A percentile compares a stretch with the other conserved stretches of the same genome.
phyloP scores from a whole-genome alignment of 805 yeast species.

The Wickerhamomyces sydowiorum region DNA sequence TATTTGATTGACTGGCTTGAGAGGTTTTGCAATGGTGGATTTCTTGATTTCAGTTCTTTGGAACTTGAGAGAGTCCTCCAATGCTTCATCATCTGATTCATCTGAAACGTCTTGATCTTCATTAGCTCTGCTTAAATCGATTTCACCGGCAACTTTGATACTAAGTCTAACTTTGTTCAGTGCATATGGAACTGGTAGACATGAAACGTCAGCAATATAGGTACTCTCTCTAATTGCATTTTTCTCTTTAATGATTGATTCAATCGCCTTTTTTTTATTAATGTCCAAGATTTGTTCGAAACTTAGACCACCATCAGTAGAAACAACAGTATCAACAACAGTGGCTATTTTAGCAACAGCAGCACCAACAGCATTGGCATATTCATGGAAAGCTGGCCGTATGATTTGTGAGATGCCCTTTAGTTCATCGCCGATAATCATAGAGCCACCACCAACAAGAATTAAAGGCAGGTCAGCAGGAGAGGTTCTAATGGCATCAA shows the following conservation, averaged over 20 bases:
- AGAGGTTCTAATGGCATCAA: conserved; percentile 39
- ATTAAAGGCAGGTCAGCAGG: conserved; percentile 38
- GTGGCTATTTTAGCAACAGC: conserved; percentile 40
- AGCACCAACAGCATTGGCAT: conserved; percentile 48
- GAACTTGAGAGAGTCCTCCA: neutral
- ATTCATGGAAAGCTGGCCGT: conserved; percentile 34
- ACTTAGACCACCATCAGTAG: conserved; percentile 1
- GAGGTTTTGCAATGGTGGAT: neutral
- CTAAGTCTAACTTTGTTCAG: conserved; percentile 10
- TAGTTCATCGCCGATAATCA: conserved; percentile 32
- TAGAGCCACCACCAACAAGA: conserved; percentile 47
- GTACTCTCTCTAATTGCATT: conserved; percentile 4
- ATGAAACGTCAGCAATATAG: conserved; percentile 14
- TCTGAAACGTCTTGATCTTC: neutral
- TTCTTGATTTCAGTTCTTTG: neutral
- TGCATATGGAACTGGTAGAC: conserved; percentile 18
- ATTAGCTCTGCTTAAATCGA: conserved; percentile 1
- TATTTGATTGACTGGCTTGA: neutral
- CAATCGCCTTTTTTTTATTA: conserved; percentile 11
- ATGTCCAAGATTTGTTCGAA: conserved; percentile 7
- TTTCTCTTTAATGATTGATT: conserved; percentile 8
- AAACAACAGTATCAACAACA: conserved; percentile 16
- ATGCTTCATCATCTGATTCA: neutral
- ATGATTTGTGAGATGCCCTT: conserved; percentile 35
- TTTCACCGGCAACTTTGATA: conserved; percentile 14